These are phyloP conservation scores for Panellus pusillus DNA, from an alignment of 768 basidiomycete species.

Conservation along the genomic window DNA sequence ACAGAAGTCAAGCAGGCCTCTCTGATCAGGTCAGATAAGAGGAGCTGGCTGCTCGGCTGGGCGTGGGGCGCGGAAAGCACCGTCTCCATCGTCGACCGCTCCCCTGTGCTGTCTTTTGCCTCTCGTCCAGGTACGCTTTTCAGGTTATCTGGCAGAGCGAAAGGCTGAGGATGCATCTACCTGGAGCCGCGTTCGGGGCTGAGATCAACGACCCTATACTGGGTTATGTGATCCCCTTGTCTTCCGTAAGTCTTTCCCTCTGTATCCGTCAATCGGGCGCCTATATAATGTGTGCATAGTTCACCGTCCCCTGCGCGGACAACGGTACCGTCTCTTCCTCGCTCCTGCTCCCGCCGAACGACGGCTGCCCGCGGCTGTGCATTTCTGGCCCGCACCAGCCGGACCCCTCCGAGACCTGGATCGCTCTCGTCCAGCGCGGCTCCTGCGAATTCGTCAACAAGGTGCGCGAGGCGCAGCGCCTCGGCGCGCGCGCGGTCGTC, in stretches of 20 bases:
- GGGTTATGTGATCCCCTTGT: slow-evolving; percentile 71
- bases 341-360: slow-evolving; percentile 37
- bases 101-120: slow-evolving; percentile 66
- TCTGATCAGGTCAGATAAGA: slow-evolving; percentile 47
- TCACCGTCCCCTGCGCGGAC: slow-evolving; percentile 51
- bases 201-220: slow-evolving; percentile 67
- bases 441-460: slow-evolving; percentile 91
- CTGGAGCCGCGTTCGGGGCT: slow-evolving; percentile 71
- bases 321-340: slow-evolving; percentile 27
- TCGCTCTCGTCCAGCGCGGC: slow-evolving; percentile 81
- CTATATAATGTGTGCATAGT: slow-evolving; percentile 23
- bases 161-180: slow-evolving; percentile 6
- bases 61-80: slow-evolving; percentile 68
- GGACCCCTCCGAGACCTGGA: slow-evolving; percentile 70
- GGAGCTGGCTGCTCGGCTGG: slow-evolving; percentile 61
- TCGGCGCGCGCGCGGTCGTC: slow-evolving; percentile 88
- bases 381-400: slow-evolving; percentile 54
- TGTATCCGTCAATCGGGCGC: not conserved
- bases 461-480: slow-evolving; percentile 65
- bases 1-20: not conserved
- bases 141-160: not conserved
- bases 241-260: slow-evolving; percentile 34
- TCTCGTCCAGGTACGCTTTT: slow-evolving; percentile 56
- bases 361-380: slow-evolving; percentile 73
- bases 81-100: slow-evolving; percentile 75